A percentile compares a stretch with the other conserved stretches of the same genome.
These are phyloP conservation scores for Penicillium vulpinum DNA, from an alignment of 2,329 filamentous ascomycete genomes.

Conservation along the genomic window DNA sequence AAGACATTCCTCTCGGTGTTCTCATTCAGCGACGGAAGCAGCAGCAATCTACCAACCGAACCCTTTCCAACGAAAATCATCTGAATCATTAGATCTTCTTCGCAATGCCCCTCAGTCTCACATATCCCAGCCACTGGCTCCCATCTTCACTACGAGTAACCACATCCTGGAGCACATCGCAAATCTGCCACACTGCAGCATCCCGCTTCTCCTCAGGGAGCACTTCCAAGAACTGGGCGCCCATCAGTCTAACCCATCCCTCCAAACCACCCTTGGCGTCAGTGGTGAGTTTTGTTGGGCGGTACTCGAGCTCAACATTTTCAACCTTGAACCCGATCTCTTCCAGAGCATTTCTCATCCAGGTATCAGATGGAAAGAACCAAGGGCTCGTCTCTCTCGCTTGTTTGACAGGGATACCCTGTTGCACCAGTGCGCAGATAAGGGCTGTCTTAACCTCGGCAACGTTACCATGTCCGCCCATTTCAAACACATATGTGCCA, in stretches of 20 bases:
- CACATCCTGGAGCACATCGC: slow-evolving; percentile 56
- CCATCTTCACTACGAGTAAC: slow-evolving; percentile 60
- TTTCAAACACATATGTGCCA: slow-evolving; percentile 66
- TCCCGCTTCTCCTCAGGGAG: slow-evolving; percentile 53
- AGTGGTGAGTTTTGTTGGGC: slow-evolving; percentile 57
- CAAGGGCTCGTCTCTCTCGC: slow-evolving; percentile 60
- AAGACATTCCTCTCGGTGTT: slow-evolving; percentile 60
- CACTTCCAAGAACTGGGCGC: slow-evolving; percentile 57
- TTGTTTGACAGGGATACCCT: slow-evolving; percentile 53
- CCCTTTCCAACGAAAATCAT: not conserved
- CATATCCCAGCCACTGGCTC: slow-evolving; percentile 52
- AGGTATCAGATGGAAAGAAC: slow-evolving; percentile 69
- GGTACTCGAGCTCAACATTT: slow-evolving; percentile 62
- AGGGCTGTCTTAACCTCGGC: slow-evolving; percentile 62
- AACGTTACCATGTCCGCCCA: slow-evolving; percentile 70
- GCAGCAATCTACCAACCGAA: slow-evolving; percentile 1
- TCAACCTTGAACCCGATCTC: slow-evolving; percentile 51
- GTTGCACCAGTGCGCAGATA: slow-evolving; percentile 52
- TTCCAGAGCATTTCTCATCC: slow-evolving; percentile 49
- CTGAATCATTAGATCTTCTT: slow-evolving; percentile 26
- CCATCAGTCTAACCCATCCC: slow-evolving; percentile 68
- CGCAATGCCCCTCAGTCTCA: slow-evolving; percentile 47
- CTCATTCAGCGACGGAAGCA: slow-evolving; percentile 47
- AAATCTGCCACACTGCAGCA: slow-evolving; percentile 55
- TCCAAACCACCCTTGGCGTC: slow-evolving; percentile 56